Evolutionary conservation across 169 alveolate species (phyloP), one percentile per base, ranked within the genome.

Genomic region (Nephromyces sp.): DNA sequence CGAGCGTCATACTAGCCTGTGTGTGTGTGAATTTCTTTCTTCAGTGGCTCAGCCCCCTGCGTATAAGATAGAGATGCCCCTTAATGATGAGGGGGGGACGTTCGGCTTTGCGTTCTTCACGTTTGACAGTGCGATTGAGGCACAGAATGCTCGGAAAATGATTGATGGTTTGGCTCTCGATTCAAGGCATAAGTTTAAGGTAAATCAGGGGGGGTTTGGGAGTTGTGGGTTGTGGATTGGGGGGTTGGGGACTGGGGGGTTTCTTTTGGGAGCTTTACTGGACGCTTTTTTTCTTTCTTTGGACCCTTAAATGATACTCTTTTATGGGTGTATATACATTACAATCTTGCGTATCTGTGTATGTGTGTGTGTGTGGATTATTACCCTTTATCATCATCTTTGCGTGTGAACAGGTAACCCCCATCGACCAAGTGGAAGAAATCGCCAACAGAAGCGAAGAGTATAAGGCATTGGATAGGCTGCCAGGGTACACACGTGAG

Each of bases 401-500:
- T 34, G 53, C 75, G 15, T 34, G 73, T 34, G 32, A 77, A 30
- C 77, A 84, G 79, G 87, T 92, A 0, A 83, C 83, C 5, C 43
- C 87, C 83, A 52, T 89, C 31, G 94, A 89, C 67, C 88, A 89
- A 78, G 78, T 85, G 62, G 87, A 82, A 75, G 68, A 66, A 30
- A 77, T 89, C 15, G 85, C 87, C 8, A 71, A 83, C 6, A 79
- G 86, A 31, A 85, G 75, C 6, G 84, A 84, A 28, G 76, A 78
- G 57, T 88, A 90, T 73, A 82, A 72, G 15, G 86, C 93, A n/a
- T 80, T 90, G 15, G 72, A 84, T 24, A 87, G 81, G 35, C 75
- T 83, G 22, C 72, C 86, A 52, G 94, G 93, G 27, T 90, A 90
- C 79, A 87, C 89, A 5, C 78, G 95, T 31, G 91, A 88, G 62